A percentile compares a stretch with the other conserved stretches of the same genome.
Evolutionary conservation across 345 rosid species (phyloP).

Genomic region (Euphorbia tirucalli): DNA sequence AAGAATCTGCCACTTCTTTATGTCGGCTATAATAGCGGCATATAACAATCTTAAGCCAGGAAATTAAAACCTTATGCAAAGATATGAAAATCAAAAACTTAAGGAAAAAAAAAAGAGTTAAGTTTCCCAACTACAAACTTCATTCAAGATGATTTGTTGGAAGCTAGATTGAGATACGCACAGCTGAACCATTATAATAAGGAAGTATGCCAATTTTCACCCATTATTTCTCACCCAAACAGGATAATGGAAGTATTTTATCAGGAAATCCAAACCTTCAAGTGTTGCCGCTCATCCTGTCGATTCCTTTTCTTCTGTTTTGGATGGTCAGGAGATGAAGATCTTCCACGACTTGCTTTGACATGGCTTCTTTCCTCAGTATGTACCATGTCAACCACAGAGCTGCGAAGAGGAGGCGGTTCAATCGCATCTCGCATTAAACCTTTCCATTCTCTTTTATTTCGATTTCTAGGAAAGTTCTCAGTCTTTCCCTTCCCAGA

Average conservation of each 20-base stretch:
- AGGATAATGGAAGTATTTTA: background rate
- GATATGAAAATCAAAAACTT: too few relatives aligned
- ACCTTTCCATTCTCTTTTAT: slow-evolving; percentile 68
- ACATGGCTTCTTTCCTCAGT: slow-evolving; percentile 44
- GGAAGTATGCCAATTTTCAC: background rate
- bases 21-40: background rate
- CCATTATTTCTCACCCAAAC: background rate
- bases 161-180: background rate
- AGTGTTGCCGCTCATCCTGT: slow-evolving; percentile 44
- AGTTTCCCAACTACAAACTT: background rate
- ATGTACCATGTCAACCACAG: slow-evolving; percentile 45
- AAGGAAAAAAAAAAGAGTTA: too few relatives aligned
- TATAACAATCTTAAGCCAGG: background rate
- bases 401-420: slow-evolving; percentile 61
- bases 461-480: slow-evolving; percentile 41
- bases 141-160: background rate
- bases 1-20: background rate
- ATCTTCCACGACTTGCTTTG: slow-evolving; percentile 39
- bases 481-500: slow-evolving; percentile 44
- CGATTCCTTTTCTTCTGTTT: slow-evolving; percentile 56
- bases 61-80: background rate
- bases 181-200: background rate
- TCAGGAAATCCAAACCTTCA: slow-evolving; percentile 48
- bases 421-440: slow-evolving; percentile 47
- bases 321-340: slow-evolving; percentile 48